Evolutionary conservation across 768 basidiomycete species (phyloP), one percentile per base, ranked within the genome.

Genomic region (Termitomyces eurrhizus): DNA sequence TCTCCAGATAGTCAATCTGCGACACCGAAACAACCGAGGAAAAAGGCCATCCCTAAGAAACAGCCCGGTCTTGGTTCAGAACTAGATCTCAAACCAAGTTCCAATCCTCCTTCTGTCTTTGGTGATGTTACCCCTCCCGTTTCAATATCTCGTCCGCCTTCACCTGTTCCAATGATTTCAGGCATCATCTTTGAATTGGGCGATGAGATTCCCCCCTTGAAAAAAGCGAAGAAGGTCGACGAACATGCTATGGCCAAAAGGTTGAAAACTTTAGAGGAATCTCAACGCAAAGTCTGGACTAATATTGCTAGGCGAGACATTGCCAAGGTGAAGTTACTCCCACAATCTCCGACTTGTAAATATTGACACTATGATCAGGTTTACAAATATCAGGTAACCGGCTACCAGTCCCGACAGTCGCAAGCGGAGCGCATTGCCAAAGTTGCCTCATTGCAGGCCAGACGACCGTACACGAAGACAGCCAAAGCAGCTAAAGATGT

Each of bases 251-350:
- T 90, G 81, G 71, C 83, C 29, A 92, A 92, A 68, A 84, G 92
- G 44, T 78, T 93, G 60, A 88, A 86, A 71, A 79, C 84, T 7
- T 70, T 94, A 35, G 93, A 93, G 69, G 94, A 94, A 65, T 79
- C 89, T 0, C 93, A 95, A 75, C 81, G 84, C 60, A 94, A 93
- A 74, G 88, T 93, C 9, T 96, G 94, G 94, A 87, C 86, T 24
- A 92, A 88, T 66, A 94, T 96, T 52, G 94, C 92, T 1, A 80
- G 84, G 63, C 80, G 86, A 65, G 94, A 95, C 66, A 84, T 95
- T 51, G 86, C 88, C 33, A 95, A 92, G 81, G 94, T 90, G 65
- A 60, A 44, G 32, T 48, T 13, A 18, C 29, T 16, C 33, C 26
- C 26, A 48, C 41, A 11, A 33, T 21, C 5, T 13, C 5, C 12